phyloP scores from a whole-genome alignment of 2,329 filamentous ascomycete genomes.

The Penicillium sp. region DNA sequence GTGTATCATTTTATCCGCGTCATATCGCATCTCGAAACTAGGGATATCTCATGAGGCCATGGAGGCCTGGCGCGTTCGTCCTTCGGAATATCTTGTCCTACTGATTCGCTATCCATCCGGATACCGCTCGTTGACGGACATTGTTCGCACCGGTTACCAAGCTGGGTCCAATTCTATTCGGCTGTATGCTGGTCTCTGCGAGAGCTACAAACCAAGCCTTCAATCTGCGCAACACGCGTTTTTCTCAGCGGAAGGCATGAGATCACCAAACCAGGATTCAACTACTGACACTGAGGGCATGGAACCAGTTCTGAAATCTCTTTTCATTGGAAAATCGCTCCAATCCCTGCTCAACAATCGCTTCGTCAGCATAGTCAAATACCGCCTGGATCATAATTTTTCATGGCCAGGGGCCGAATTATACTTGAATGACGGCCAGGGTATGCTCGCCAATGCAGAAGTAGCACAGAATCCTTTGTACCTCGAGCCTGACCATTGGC shows the following conservation, averaged over 20 bases:
- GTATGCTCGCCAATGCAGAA: conserved; percentile 28
- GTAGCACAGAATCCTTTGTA: conserved; percentile 25
- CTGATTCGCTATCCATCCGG: conserved; percentile 67
- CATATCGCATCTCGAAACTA: conserved; percentile 71
- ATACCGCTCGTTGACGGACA: conserved; percentile 65
- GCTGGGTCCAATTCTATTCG: conserved; percentile 37
- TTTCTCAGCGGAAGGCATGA: conserved; percentile 42
- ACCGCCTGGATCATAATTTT: conserved; percentile 58
- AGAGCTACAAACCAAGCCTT: conserved; percentile 72
- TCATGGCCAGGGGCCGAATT: conserved; percentile 72
- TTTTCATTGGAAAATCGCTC: conserved; percentile 73
- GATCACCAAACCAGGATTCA: neutral
- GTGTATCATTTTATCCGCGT: conserved; percentile 66
- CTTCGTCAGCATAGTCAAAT: conserved; percentile 66
- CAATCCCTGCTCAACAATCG: conserved; percentile 69
- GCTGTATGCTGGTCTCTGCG: conserved; percentile 73
- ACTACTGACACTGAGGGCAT: neutral
- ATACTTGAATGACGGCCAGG: conserved; percentile 57
- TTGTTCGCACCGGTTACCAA: conserved; percentile 33
- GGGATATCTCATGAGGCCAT: conserved; percentile 75
- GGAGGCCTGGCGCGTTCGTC: conserved; percentile 74
- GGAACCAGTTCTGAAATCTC: conserved; percentile 55
- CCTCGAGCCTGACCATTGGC: conserved; percentile 29
- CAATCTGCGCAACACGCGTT: conserved; percentile 61
- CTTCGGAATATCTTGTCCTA: conserved; percentile 72